Percentiles rank a stretch among this genome's conserved stretches.
Evolutionary conservation across 2,329 filamentous ascomycete genomes (phyloP).

Genomic region (Cladosporium cucumerinum): DNA sequence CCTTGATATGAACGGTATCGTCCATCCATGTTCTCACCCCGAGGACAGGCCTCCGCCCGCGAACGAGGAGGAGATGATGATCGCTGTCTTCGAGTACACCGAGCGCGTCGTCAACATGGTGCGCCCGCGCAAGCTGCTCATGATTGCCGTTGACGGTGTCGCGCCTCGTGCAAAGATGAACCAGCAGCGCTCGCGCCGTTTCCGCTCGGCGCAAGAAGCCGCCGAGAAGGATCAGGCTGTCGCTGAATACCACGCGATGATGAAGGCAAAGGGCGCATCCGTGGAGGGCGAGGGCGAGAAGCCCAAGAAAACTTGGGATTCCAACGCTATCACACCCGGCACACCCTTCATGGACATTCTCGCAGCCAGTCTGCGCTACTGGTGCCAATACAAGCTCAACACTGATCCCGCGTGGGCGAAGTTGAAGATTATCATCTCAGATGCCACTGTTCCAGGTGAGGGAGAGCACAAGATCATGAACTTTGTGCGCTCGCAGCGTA

Average conservation of each 20-base stretch:
- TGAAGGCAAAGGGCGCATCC: conserved; percentile 62
- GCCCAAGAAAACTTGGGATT: conserved; percentile 91
- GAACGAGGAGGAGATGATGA: conserved; percentile 99
- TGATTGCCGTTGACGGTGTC: conserved; percentile 98
- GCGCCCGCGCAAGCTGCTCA: conserved; percentile 86
- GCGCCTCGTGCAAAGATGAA: conserved; percentile 99
- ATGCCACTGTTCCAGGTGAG: conserved; percentile 95
- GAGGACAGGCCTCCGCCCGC: conserved; percentile 87
- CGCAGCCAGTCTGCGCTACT: conserved; percentile 85
- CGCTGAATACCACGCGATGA: conserved; percentile 77
- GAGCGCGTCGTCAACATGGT: conserved; percentile 99
- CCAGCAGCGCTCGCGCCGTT: conserved; percentile 93
- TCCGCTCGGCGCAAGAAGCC: conserved; percentile 90
- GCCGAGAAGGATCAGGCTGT: conserved; percentile 92
- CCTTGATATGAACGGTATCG: conserved; percentile 98
- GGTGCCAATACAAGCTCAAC: conserved; percentile 96
- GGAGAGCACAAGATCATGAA: conserved; percentile 99
- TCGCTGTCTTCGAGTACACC: conserved; percentile 98
- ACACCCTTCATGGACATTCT: conserved; percentile 99
- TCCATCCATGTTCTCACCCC: conserved; percentile 96
- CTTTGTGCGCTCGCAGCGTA: conserved; percentile 89
- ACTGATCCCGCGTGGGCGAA: conserved; percentile 94
- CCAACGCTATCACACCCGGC: conserved; percentile 83
- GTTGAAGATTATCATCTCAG: conserved; percentile 96
- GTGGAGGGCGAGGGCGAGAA: conserved; percentile 38